These are phyloP conservation scores for Fusarium palustre DNA, from an alignment of 2,329 filamentous ascomycete genomes.

Conservation along the genomic window DNA sequence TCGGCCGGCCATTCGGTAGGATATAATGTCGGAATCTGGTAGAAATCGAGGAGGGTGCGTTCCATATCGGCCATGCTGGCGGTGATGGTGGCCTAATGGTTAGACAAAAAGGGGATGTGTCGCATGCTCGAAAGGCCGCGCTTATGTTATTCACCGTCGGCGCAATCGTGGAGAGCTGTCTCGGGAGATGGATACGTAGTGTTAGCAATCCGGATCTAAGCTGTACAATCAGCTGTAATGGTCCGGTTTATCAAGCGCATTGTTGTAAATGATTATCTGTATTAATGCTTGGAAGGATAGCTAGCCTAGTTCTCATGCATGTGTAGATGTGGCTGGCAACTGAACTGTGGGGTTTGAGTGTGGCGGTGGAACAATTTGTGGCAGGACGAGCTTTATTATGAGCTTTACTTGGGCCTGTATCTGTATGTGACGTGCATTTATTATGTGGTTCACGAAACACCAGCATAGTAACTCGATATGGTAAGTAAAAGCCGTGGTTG, in stretches of 20 bases:
- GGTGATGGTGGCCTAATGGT: constrained; percentile 25
- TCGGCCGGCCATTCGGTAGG: constrained; percentile 89
- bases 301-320: constrained; percentile 7
- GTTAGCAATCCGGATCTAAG: neutral
- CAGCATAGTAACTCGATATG: neutral
- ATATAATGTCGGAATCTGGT: constrained; percentile 82
- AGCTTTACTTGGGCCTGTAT: neutral
- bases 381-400: neutral
- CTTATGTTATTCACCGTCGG: constrained; percentile 11
- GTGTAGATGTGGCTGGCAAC: constrained; percentile 1
- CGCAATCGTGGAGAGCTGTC: neutral
- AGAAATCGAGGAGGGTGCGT: constrained; percentile 85
- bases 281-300: constrained; percentile 21
- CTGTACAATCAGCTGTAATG: constrained; percentile 1
- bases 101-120: constrained; percentile 32
- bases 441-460: constrained; percentile 5
- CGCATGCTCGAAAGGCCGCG: constrained; percentile 32
- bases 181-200: neutral
- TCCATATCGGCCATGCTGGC: constrained; percentile 75
- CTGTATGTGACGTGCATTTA: constrained; percentile 29
- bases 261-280: constrained; percentile 8
- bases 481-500: constrained; percentile 7
- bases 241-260: constrained; percentile 2
- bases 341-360: constrained; percentile 3
- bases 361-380: constrained; percentile 4